Evolutionary conservation across 495 filamentous ascomycete genomes (phyloP), one percentile per base, ranked within the genome.

Genomic region (Penicillium crystallinum): DNA sequence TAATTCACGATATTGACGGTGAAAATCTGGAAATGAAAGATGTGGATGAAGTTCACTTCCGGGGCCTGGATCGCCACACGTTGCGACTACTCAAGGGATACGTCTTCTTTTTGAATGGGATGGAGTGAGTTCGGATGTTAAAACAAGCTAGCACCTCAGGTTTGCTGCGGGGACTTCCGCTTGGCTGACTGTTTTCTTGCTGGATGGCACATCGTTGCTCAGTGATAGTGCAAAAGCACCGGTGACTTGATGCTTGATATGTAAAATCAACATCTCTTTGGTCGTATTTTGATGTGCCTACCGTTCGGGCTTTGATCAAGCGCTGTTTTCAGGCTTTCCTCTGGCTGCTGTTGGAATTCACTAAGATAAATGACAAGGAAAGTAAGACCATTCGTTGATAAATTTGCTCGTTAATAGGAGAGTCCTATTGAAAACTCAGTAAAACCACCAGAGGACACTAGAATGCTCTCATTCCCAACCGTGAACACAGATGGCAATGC

Each of bases 401-500:
- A 31, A 31, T 31, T 31, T 9, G 14, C n/a, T 37, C 27, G 12
- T 33, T 33, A 11, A 40, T 17, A n/a, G 47, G 27, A 17, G 25
- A 29, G 27, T 34, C 40, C 17, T 25, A 31, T 49, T 40, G 21
- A 40, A 31, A 35, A 33, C 36, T 15, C 37, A 49, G 46, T 49
- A 38, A 25, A 40, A 40, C 36, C 47, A 33, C 36, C 18, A 33
- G 27, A 49, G 39, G 39, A n/a, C 12, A 46, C 15, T 15, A 25
- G 8, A 35, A 34, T 49, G 18, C 22, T 15, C 17, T 15, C 37
- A 48, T 45, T 44, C 42, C 38, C 42, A 50, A 46, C 34, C 29
- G 6, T 31, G 10, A 31, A 31, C 6, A 35, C 19, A 41, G 29
- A 46, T 53, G 41, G 42, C 47, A 53, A 31, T 53, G 46, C 43